Evolutionary conservation across 345 rosid species (phyloP), one percentile per base, ranked within the genome.

Genomic region (Psidium guajava): DNA sequence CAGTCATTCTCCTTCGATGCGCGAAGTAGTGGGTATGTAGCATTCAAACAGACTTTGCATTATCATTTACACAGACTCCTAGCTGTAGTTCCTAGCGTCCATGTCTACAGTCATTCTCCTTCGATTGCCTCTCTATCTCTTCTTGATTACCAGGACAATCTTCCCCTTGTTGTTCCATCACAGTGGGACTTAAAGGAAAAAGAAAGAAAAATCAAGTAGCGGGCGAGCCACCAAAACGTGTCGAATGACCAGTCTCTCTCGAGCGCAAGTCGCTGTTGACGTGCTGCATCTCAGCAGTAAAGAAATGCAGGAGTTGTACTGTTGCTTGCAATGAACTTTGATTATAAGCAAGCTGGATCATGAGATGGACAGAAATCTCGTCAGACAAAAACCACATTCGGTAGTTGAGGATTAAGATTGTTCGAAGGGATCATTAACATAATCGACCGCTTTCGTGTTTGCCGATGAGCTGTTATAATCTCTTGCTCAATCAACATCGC

Each of bases 311-410:
- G 47, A 69, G 80, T 36, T 69, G 50, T 3, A 21, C 50, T 22
- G 22, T 32, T 54, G 74, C 82, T 47, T 13, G 47, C 75, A 53
- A 80, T n/a, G 58, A 53, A 84, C 86, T 24, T 85, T 77, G 83
- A 85, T 75, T 80, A 42, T 53, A 85, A 85, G 86, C 83, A 24
- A 85, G 55, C 55, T 85, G 54, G 69, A 84, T 73, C 53, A 54
- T 25, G 64, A 84, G 32, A 73, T 53, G 82, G 64, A 73, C 53
- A 53, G 6, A 36, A 18, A 57, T 24, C 61, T 28, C 61, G 74
- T 54, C 21, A 1, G 50, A n/a, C 42, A 6, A 54, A 82, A 55
- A 55, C 55, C 24, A 58, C 73, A 24, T 53, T 64, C 21, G 59
- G 82, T 36, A 54, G 86, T 73, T 52, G 86, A 69, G 61, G 82